Percentiles rank a stretch among this genome's conserved stretches.
These are phyloP conservation scores for Inonotus obliquus DNA, from an alignment of 1,284 basidiomycete species.

Conservation along the genomic window DNA sequence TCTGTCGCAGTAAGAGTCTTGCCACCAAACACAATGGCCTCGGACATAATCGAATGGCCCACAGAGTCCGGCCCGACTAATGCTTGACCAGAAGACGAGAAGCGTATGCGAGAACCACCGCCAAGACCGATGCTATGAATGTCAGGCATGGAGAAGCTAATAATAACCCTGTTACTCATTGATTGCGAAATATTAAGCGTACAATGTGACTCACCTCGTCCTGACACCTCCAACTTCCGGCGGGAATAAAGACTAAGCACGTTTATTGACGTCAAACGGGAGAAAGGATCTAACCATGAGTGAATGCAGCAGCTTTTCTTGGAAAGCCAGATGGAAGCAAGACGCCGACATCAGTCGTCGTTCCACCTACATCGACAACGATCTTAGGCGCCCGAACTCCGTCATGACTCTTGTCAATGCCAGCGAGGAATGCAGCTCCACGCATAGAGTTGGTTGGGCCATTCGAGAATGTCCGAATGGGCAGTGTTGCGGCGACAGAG, in stretches of 20 bases:
- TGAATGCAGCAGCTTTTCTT: conserved; percentile 45
- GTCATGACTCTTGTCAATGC: conserved; percentile 31
- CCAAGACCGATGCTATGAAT: conserved; percentile 50
- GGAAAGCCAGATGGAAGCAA: conserved; percentile 48
- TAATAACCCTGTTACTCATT: neutral
- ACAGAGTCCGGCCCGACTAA: conserved; percentile 55
- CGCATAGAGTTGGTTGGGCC: conserved; percentile 62
- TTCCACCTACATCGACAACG: conserved; percentile 57
- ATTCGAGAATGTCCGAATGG: conserved; percentile 57
- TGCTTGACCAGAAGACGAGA: conserved; percentile 27
- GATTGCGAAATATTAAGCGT: neutral
- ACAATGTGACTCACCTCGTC: conserved; percentile 21
- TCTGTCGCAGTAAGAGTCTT: conserved; percentile 49
- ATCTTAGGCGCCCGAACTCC: conserved; percentile 37
- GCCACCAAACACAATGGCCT: conserved; percentile 48
- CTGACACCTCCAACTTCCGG: conserved; percentile 32
- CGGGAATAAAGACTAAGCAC: neutral
- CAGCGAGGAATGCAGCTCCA: conserved; percentile 50
- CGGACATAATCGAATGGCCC: conserved; percentile 44
- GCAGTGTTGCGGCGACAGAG: conserved; percentile 46
- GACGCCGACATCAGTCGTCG: conserved; percentile 50
- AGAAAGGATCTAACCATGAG: conserved; percentile 27
- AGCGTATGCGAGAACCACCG: conserved; percentile 46
- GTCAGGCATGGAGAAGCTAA: conserved; percentile 47
- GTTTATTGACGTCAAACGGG: neutral